These are phyloP conservation scores for Capronia epimyces DNA, from an alignment of 2,329 filamentous ascomycete genomes.

Conservation along the genomic window DNA sequence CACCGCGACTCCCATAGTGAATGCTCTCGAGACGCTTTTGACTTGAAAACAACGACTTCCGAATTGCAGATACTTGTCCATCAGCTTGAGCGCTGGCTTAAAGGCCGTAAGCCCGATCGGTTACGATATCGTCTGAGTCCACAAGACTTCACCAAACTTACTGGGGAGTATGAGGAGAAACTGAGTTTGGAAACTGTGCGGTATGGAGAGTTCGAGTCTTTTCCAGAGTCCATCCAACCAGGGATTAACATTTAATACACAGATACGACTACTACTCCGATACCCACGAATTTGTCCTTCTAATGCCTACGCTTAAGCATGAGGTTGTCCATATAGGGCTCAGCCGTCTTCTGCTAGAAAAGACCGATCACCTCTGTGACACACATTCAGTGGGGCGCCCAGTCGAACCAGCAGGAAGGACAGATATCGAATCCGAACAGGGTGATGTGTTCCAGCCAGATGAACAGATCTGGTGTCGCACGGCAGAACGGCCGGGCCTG, in stretches of 20 bases:
- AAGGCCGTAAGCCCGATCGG: conserved; percentile 1
- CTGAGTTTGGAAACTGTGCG: conserved; percentile 9
- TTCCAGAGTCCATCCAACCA: conserved; percentile 1
- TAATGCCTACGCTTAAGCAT: conserved; percentile 7
- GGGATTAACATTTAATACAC: conserved; percentile 8
- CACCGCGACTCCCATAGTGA: conserved; percentile 4
- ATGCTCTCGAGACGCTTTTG: conserved; percentile 2
- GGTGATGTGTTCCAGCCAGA: conserved; percentile 8
- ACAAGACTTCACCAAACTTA: conserved; percentile 8
- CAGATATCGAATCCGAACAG: conserved; percentile 6
- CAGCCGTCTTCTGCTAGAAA: conserved; percentile 4
- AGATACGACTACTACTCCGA: conserved; percentile 11
- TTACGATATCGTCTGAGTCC: conserved; percentile 12
- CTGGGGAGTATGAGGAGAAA: conserved; percentile 6
- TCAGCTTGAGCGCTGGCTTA: conserved; percentile 8
- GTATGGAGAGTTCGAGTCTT: conserved; percentile 9
- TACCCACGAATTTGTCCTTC: conserved; percentile 10
- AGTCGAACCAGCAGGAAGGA: conserved; percentile 1
- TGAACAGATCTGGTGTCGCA: conserved; percentile 8
- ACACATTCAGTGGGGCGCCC: conserved; percentile 8
- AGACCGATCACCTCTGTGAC: conserved; percentile 6
- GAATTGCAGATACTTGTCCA: conserved; percentile 11
- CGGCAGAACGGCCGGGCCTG: conserved; percentile 6
- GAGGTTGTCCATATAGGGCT: conserved; percentile 6
- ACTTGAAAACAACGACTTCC: conserved; percentile 8